phyloP scores from a whole-genome alignment of 352 stramenopile species.

The Phytophthora agathidicida region DNA sequence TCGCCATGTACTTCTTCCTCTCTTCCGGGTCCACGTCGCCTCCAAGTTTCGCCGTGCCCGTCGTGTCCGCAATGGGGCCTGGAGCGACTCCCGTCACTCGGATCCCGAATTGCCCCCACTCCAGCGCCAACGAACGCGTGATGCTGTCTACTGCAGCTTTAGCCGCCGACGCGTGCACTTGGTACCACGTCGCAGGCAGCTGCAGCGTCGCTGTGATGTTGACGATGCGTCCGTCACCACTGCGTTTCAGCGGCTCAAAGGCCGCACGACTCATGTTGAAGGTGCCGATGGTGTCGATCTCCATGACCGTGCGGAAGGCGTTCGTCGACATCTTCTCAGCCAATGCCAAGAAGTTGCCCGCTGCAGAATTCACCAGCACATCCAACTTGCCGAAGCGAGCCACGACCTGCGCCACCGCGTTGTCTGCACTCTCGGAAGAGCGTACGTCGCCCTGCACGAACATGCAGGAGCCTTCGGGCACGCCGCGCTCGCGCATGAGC shows the following conservation, averaged over 20 bases:
- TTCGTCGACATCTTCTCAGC: constrained; percentile 91
- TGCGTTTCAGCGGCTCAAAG: constrained; percentile 82
- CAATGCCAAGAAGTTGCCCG: constrained; percentile 93
- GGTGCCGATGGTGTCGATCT: constrained; percentile 95
- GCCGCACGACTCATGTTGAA: constrained; percentile 96
- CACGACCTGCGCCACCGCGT: constrained; percentile 80
- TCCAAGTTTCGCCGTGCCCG: constrained; percentile 93
- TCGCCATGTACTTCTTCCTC: constrained; percentile 55
- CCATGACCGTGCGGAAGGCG: constrained; percentile 96
- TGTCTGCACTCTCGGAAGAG: constrained; percentile 73
- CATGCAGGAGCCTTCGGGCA: constrained; percentile 40
- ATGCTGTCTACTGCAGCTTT: constrained; percentile 96
- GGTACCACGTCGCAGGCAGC: constrained; percentile 92
- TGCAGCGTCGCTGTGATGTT: constrained; percentile 97
- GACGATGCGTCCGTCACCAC: constrained; percentile 86
- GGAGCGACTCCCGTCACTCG: constrained; percentile 95
- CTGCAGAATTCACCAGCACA: constrained; percentile 94
- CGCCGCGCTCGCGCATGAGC: constrained; percentile 50
- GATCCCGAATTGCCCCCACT: constrained; percentile 96
- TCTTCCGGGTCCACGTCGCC: constrained; percentile 51
- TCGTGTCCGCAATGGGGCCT: constrained; percentile 95
- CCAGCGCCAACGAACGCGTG: constrained; percentile 93
- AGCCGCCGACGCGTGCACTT: constrained; percentile 94
- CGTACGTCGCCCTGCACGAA: constrained; percentile 87
- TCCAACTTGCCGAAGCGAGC: constrained; percentile 88